Percentiles rank a stretch among this genome's conserved stretches.
phyloP scores from a whole-genome alignment of 768 basidiomycete species.

The Polyporus arcularius region DNA sequence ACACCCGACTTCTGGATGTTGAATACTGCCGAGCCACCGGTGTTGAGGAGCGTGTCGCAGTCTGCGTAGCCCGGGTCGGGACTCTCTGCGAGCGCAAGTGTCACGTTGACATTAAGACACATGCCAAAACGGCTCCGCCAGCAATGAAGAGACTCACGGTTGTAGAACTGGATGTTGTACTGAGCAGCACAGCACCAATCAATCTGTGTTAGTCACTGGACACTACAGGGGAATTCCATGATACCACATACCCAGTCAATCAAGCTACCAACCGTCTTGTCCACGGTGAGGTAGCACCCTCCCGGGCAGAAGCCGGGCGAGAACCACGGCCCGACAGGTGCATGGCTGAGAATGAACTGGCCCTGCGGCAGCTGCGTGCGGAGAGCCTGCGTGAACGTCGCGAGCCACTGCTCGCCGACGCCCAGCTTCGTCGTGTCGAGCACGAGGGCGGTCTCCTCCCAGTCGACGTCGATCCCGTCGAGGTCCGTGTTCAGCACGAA shows the following conservation, averaged over 20 bases:
- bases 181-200: constrained; percentile 1
- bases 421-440: constrained; percentile 47
- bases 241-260: constrained; percentile 41
- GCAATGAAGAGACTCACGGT: constrained; percentile 25
- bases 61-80: constrained; percentile 33
- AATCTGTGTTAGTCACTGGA: no score
- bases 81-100: neutral
- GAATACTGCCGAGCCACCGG: constrained; percentile 48
- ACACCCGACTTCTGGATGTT: constrained; percentile 50
- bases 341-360: constrained; percentile 37
- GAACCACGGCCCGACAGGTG: constrained; percentile 48
- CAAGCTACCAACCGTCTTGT: constrained; percentile 39
- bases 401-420: constrained; percentile 50
- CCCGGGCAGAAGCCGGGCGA: constrained; percentile 33
- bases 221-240: neutral
- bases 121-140: constrained; percentile 25
- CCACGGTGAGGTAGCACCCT: constrained; percentile 41
- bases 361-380: constrained; percentile 35
- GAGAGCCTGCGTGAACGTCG: constrained; percentile 37
- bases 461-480: constrained; percentile 57
- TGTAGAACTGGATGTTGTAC: constrained; percentile 47
- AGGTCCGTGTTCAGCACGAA: constrained; percentile 48
- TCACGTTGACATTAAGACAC: neutral
- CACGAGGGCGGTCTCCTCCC: constrained; percentile 57
- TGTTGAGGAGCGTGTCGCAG: constrained; percentile 37